Base-by-base conservation (phyloP, 2,329 filamentous ascomycete genomes). In the Penicillium sp. region DNA sequence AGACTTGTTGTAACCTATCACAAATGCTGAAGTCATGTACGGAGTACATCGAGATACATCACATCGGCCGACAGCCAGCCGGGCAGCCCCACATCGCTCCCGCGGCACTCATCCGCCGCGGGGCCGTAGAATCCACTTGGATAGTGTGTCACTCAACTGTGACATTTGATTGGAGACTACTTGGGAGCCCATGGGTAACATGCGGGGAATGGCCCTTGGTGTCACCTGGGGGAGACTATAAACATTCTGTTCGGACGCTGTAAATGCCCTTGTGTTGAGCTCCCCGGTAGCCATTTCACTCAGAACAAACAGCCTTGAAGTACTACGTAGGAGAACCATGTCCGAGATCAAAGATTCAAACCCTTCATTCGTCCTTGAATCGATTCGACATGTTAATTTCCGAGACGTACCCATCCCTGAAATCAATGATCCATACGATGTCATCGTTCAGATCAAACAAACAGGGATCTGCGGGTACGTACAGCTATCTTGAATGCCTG, bases 301-400 rank as follows among this genome's bases (percentile, higher is more conserved):
- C 29, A 34, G 18, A 34, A 13, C 10, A 34, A 34, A 34, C 11
- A 36, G 6, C 6, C 38, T 21, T 16, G 16, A 34, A 34, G 11
- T 5, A 18, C 18, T 18, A 18, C 11, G 32, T n/a, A 40, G 16
- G 38, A 40, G 6, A 40, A 16, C 36, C 13, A 40, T 40, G 16
- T 16, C 38, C 9, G 16, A 6, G 14, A n/a, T 38, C 38, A 40
- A 21, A 16, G 38, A 57, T 40, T 56, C 48, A 21, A 65, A 63
- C 56, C 76, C 68, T 1, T 74, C 79, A 7, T 80, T 80, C 56
- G 79, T 81, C 39, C 73, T 82, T 11, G 72, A 72, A 39, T 72
- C 75, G 5, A 61, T 80, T 47, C 72, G 78, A 56, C 68, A 77
- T 29, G 74, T 79, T 46, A 67, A 67, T 8, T 76, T 82, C 45